These are phyloP conservation scores for Citrus reticulata DNA, from an alignment of 345 rosid species.

Conservation along the genomic window DNA sequence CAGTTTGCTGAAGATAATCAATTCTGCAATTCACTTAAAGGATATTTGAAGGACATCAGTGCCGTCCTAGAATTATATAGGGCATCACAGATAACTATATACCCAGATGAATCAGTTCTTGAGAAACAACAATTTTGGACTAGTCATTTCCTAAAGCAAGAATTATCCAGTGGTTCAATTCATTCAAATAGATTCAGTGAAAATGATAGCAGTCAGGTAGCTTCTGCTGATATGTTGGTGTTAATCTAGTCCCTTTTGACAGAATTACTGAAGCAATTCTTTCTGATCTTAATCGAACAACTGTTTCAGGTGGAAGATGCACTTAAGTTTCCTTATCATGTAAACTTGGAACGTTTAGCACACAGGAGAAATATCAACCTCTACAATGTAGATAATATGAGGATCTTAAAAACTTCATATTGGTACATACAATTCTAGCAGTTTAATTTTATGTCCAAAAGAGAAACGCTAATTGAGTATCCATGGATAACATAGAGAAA, in stretches of 20 bases:
- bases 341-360: constrained; percentile 52
- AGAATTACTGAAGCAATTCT: not conserved
- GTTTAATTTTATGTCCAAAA: not conserved
- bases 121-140: constrained; percentile 56
- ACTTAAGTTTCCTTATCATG: constrained; percentile 46
- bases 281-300: not conserved
- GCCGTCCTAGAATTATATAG: constrained; percentile 63
- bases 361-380: constrained; percentile 58
- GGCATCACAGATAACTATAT: constrained; percentile 50
- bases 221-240: not conserved
- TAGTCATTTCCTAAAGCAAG: constrained; percentile 41
- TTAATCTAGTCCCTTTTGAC: not conserved
- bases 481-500: too few species aligned
- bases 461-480: not conserved
- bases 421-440: constrained; percentile 33
- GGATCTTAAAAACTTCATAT: constrained; percentile 56
- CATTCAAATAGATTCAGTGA: constrained; percentile 24
- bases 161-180: constrained; percentile 34
- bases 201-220: constrained; percentile 43
- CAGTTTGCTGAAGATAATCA: constrained; percentile 48
- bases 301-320: constrained; percentile 62
- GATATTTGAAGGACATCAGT: constrained; percentile 46
- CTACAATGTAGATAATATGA: constrained; percentile 29
- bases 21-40: constrained; percentile 51
- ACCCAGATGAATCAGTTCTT: constrained; percentile 49